A percentile compares a stretch with the other conserved stretches of the same genome.
phyloP scores from a whole-genome alignment of 1,284 basidiomycete genomes.

The Ceratobasidium sp. region DNA sequence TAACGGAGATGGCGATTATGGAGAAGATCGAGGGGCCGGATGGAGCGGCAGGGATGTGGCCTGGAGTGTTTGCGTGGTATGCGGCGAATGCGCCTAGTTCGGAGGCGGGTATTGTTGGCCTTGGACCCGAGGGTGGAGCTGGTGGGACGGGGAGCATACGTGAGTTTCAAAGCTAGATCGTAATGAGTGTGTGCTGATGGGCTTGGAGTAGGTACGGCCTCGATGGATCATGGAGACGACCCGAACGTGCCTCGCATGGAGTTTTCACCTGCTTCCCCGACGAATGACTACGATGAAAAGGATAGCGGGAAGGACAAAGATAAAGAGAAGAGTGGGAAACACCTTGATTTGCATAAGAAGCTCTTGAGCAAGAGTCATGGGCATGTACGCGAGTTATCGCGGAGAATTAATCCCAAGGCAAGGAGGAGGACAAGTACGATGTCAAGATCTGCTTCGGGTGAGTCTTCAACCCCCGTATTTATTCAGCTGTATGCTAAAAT shows the following conservation, averaged over 20 bases:
- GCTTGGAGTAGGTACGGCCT: conserved; percentile 16
- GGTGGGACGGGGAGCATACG: conserved; percentile 15
- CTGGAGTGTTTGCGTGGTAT: conserved; percentile 88
- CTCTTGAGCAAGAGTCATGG: conserved; percentile 79
- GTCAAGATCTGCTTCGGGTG: conserved; percentile 74
- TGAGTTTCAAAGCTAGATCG: not conserved
- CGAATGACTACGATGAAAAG: conserved; percentile 23
- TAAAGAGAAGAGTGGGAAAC: conserved; percentile 40
- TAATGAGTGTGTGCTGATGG: not conserved
- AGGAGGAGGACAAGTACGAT: conserved; percentile 65
- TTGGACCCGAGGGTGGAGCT: not conserved
- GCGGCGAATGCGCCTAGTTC: conserved; percentile 39
- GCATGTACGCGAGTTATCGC: conserved; percentile 80
- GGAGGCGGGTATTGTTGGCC: not conserved
- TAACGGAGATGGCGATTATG: conserved; percentile 86
- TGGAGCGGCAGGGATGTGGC: conserved; percentile 84
- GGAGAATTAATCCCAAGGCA: conserved; percentile 79
- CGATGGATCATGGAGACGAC: conserved; percentile 29
- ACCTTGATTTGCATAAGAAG: conserved; percentile 46
- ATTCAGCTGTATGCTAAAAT: conserved; percentile 31
- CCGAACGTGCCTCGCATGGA: conserved; percentile 30
- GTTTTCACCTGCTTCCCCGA: conserved; percentile 38
- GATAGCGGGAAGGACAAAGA: conserved; percentile 20
- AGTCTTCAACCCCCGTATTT: too few relatives aligned
- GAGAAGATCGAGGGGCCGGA: conserved; percentile 92